Conservation (phyloP, 2,329 filamentous ascomycete genomes). For the Exophiala alcalophila region DNA sequence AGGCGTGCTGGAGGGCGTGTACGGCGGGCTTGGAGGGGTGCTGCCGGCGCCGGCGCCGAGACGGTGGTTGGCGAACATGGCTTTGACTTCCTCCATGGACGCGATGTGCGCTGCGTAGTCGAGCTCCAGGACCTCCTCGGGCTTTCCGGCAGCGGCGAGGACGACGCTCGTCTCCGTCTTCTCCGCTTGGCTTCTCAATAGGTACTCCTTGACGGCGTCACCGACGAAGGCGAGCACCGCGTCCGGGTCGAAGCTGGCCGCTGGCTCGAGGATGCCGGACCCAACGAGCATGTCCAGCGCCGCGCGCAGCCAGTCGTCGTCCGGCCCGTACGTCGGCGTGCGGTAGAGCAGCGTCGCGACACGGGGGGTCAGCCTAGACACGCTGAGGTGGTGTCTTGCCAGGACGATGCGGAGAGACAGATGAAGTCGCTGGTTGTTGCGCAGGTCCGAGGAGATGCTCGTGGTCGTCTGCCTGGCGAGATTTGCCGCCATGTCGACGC, state of each 20-base stretch:
- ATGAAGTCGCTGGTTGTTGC: slow-evolving; percentile 7
- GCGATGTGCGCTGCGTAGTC: slow-evolving; percentile 18
- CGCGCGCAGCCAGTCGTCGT: slow-evolving; percentile 25
- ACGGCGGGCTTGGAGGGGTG: neutral
- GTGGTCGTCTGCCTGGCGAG: slow-evolving; percentile 8
- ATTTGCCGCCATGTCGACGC: neutral
- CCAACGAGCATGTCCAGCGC: slow-evolving; percentile 14
- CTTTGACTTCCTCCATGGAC: slow-evolving; percentile 16
- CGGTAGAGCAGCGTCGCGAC: slow-evolving; percentile 11
- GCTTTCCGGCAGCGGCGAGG: neutral
- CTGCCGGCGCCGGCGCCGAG: neutral
- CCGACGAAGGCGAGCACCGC: slow-evolving; percentile 15
- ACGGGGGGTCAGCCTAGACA: slow-evolving; percentile 11
- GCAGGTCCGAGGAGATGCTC: slow-evolving; percentile 10
- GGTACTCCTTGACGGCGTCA: slow-evolving; percentile 15
- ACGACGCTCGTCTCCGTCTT: no score
- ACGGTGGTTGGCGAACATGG: slow-evolving; percentile 12
- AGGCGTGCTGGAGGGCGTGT: slow-evolving; percentile 1
- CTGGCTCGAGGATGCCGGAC: slow-evolving; percentile 13
- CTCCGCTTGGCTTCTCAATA: slow-evolving; percentile 5
- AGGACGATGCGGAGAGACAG: slow-evolving; percentile 17
- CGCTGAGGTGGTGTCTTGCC: slow-evolving; percentile 2
- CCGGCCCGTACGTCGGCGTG: slow-evolving; percentile 24
- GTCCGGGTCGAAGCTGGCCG: slow-evolving; percentile 11
- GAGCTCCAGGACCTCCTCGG: slow-evolving; percentile 13